Conservation (phyloP, 768 basidiomycete species). For the Mycena leptocephala region DNA sequence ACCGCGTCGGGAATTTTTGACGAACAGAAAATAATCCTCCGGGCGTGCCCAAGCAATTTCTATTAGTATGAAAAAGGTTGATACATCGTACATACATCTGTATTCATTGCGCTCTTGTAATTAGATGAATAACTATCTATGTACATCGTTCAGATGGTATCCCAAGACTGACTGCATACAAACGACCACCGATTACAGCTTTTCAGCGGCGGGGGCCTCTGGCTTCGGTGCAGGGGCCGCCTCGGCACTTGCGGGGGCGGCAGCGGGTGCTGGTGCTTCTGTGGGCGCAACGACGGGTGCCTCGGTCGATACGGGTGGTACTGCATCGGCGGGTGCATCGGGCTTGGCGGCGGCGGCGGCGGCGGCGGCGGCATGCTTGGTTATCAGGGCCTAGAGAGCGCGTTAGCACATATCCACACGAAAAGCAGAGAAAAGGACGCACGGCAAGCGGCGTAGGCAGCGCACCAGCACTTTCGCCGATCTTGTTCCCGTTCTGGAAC, state of each 20-base stretch:
- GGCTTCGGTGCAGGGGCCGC: background rate
- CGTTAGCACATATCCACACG: background rate
- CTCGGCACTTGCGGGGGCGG: background rate
- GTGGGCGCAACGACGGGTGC: slow-evolving; percentile 5
- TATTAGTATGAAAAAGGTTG: too few relatives aligned
- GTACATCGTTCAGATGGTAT: background rate
- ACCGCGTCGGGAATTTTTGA: too few relatives aligned
- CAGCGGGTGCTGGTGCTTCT: background rate
- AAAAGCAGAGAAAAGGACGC: background rate
- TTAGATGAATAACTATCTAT: slow-evolving; percentile 7
- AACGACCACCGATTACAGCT: too few relatives aligned
- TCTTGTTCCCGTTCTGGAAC: slow-evolving; percentile 47
- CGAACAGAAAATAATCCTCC: too few relatives aligned
- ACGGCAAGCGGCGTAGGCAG: slow-evolving; percentile 27
- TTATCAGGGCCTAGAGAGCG: slow-evolving; percentile 23
- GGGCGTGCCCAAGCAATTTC: too few relatives aligned
- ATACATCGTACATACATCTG: slow-evolving; percentile 1
- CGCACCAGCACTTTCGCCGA: slow-evolving; percentile 58
- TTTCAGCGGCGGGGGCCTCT: slow-evolving; percentile 18
- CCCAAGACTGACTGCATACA: too few relatives aligned
- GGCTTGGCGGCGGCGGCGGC: background rate
- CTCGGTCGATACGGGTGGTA: slow-evolving; percentile 5
- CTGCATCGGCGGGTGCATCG: background rate
- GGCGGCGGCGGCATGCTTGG: slow-evolving; percentile 6
- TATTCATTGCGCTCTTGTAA: background rate